Percentiles rank a stretch among this genome's conserved stretches.
phyloP scores from a whole-genome alignment of 768 basidiomycete genomes.

The Serendipita vermifera region DNA sequence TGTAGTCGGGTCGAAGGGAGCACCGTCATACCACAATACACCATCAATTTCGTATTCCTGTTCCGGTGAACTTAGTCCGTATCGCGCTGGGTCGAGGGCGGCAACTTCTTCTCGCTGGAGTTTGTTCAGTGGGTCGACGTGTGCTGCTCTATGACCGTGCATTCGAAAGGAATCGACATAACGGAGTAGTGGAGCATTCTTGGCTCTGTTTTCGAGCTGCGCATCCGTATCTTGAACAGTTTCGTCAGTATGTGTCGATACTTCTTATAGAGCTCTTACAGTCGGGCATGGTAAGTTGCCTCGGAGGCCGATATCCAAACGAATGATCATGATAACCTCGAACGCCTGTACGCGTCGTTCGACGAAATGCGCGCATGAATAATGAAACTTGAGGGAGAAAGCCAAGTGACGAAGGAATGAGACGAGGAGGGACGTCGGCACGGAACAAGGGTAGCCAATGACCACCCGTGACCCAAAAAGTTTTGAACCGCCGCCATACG shows the following conservation, averaged over 20 bases:
- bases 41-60: conserved; percentile 60
- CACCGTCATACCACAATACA: conserved; percentile 46
- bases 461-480: neutral
- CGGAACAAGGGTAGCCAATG: conserved; percentile 2
- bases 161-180: conserved; percentile 83
- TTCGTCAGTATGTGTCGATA: neutral
- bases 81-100: conserved; percentile 63
- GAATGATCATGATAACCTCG: conserved; percentile 60
- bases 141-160: conserved; percentile 73
- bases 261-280: conserved; percentile 33
- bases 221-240: conserved; percentile 41
- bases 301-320: conserved; percentile 59
- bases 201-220: conserved; percentile 53
- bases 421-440: conserved; percentile 4
- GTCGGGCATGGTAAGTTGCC: conserved; percentile 52
- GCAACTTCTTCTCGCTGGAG: conserved; percentile 71
- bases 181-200: conserved; percentile 67
- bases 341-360: neutral
- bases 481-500: neutral
- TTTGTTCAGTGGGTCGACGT: conserved; percentile 78
- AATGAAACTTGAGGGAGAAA: neutral
- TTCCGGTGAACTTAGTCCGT: conserved; percentile 47
- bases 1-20: conserved; percentile 31
- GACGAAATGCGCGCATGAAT: neutral
- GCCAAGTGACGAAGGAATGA: no score